Evolutionary conservation across 495 filamentous ascomycete genomes (phyloP).

Genomic region (Parachaetomium inaequale): DNA sequence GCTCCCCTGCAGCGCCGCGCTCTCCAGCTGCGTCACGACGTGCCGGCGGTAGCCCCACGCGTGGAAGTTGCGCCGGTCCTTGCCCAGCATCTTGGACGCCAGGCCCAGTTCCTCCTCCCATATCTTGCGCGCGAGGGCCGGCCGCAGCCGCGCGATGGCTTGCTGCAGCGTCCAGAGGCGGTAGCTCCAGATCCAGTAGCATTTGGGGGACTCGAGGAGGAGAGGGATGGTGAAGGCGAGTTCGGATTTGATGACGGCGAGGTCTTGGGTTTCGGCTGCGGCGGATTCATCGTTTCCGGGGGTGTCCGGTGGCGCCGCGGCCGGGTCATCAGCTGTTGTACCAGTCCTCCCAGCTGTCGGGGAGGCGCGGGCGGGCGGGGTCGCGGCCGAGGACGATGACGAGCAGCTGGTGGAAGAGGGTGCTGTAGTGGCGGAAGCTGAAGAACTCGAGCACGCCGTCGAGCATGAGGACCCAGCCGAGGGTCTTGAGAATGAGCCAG

Average conservation of each 20-base stretch:
- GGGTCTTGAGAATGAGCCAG: slow-evolving; percentile 50
- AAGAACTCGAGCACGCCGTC: slow-evolving; percentile 56
- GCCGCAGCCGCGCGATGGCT: slow-evolving; percentile 58
- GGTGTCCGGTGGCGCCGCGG: not conserved
- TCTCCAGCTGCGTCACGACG: slow-evolving; percentile 68
- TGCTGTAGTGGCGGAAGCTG: slow-evolving; percentile 49
- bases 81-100: slow-evolving; percentile 76
- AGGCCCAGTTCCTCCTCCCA: slow-evolving; percentile 83
- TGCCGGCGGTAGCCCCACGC: slow-evolving; percentile 89
- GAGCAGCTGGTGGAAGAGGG: slow-evolving; percentile 48
- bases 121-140: slow-evolving; percentile 52
- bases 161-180: slow-evolving; percentile 81
- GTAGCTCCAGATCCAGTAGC: slow-evolving; percentile 99
- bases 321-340: slow-evolving; percentile 46
- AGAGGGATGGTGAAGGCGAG: slow-evolving; percentile 78
- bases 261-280: slow-evolving; percentile 27
- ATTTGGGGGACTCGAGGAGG: slow-evolving; percentile 83
- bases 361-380: slow-evolving; percentile 43
- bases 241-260: slow-evolving; percentile 54
- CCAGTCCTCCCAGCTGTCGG: slow-evolving; percentile 55
- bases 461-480: slow-evolving; percentile 51
- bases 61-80: slow-evolving; percentile 92
- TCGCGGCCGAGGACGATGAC: slow-evolving; percentile 47
- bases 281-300: not conserved
- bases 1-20: slow-evolving; percentile 43